These are phyloP conservation scores for Mediolabrus comicus DNA, from an alignment of 108 stramenopile genomes.

Conservation along the genomic window DNA sequence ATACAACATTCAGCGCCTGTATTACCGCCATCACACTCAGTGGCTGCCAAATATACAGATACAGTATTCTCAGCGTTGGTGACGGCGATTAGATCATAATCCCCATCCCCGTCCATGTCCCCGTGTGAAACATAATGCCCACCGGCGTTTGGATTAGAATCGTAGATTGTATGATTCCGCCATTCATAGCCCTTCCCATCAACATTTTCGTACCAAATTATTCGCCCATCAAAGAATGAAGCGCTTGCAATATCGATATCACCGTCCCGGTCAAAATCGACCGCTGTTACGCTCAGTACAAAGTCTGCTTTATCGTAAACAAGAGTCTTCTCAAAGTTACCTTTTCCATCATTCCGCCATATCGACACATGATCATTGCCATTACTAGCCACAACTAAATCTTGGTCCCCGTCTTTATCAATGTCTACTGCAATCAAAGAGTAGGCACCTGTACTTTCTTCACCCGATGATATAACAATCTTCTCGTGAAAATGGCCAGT, in stretches of 20 bases:
- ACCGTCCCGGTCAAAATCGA: no score
- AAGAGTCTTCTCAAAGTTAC: conserved; percentile 24
- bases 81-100: conserved; percentile 23
- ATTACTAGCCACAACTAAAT: conserved; percentile 18
- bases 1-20: conserved; percentile 1
- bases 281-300: no score
- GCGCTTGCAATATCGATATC: no score
- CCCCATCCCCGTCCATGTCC: conserved; percentile 37
- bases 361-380: conserved; percentile 17
- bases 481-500: conserved; percentile 3
- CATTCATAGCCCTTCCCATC: conserved; percentile 21
- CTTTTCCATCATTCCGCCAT: conserved; percentile 14
- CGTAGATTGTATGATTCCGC: conserved; percentile 17
- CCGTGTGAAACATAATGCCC: conserved; percentile 17
- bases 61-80: conserved; percentile 18
- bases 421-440: conserved; percentile 27
- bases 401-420: conserved; percentile 23
- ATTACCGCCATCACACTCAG: conserved; percentile 2
- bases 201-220: conserved; percentile 33
- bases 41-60: conserved; percentile 7
- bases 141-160: neutral
- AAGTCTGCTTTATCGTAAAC: conserved; percentile 26
- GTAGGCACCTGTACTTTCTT: conserved; percentile 11
- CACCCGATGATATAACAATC: conserved; percentile 3
- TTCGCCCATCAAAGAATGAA: conserved; percentile 13